Conservation (phyloP, 176 grass and related monocot species). For the Cenchrus americanus region DNA sequence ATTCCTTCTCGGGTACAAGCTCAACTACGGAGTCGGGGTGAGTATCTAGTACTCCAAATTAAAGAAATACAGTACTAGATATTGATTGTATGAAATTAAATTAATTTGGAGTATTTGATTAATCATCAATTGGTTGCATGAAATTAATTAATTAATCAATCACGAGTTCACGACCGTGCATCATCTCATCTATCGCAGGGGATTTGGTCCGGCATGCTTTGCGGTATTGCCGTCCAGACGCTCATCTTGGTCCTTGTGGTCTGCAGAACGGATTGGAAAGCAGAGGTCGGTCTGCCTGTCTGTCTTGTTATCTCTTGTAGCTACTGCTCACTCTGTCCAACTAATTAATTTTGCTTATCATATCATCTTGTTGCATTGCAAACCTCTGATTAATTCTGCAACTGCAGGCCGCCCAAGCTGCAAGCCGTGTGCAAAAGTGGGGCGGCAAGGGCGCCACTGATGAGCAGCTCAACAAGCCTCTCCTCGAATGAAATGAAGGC, state of each 20-base stretch:
- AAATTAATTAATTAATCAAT: too few species aligned
- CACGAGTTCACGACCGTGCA: too few species aligned
- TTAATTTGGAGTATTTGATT: too few species aligned
- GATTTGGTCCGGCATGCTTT: slow-evolving; percentile 68
- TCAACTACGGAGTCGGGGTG: slow-evolving; percentile 56
- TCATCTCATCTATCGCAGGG: slow-evolving; percentile 25
- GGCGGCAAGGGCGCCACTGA: slow-evolving; percentile 24
- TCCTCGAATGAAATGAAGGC: slow-evolving; percentile 5
- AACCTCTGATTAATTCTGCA: too few species aligned
- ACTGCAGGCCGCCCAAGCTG: slow-evolving; percentile 48
- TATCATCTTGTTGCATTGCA: too few species aligned
- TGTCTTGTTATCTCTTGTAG: too few species aligned
- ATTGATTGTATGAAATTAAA: too few species aligned
- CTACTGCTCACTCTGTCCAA: background rate
- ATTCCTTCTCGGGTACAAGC: slow-evolving; percentile 46
- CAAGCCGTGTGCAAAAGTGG: slow-evolving; percentile 44
- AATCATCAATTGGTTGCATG: too few species aligned
- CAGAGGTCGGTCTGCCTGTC: slow-evolving; percentile 36
- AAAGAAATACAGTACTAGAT: too few species aligned
- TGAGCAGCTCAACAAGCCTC: slow-evolving; percentile 28
- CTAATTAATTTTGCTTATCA: too few species aligned
- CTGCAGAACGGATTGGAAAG: slow-evolving; percentile 61
- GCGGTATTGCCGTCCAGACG: slow-evolving; percentile 47
- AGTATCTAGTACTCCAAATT: background rate
- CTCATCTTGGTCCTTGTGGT: slow-evolving; percentile 47